Percentiles rank a stretch among this genome's conserved stretches.
Conservation (phyloP, 2,329 filamentous ascomycete genomes). For the Drechslerella coelobrocha region DNA sequence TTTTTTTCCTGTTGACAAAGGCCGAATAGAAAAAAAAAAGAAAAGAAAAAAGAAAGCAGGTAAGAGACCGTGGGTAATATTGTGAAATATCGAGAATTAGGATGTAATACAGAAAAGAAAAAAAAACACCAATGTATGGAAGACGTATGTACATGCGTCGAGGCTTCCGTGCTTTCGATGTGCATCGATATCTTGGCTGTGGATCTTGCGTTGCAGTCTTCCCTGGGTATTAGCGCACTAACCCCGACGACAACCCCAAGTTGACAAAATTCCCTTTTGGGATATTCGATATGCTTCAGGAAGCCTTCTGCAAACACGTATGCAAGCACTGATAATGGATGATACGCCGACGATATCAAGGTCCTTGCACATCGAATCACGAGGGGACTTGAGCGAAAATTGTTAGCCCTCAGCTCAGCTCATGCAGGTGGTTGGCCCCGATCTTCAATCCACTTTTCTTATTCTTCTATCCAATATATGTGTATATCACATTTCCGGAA, state of each 20-base stretch:
- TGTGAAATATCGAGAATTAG: too few species aligned
- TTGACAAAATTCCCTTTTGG: not conserved
- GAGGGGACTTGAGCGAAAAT: not conserved
- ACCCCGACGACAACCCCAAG: not conserved
- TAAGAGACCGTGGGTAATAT: too few species aligned
- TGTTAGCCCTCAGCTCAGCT: not conserved
- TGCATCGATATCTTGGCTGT: not conserved
- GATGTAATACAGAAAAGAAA: too few species aligned
- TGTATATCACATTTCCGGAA: not conserved
- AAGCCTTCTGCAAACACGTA: conserved; percentile 3
- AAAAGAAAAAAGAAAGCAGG: too few species aligned
- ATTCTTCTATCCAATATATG: not conserved
- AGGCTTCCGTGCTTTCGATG: not conserved
- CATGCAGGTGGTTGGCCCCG: not conserved
- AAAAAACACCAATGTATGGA: too few species aligned
- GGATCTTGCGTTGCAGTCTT: not conserved
- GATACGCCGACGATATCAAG: not conserved
- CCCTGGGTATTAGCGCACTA: not conserved
- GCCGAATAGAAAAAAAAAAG: too few species aligned
- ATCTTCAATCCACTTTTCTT: not conserved
- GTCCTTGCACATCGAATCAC: conserved; percentile 1
- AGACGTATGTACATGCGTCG: too few species aligned
- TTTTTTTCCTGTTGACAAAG: too few species aligned
- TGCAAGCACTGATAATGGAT: not conserved
- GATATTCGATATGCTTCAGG: not conserved